phyloP scores from a whole-genome alignment of 345 rosid genomes.

The Salix caprea region DNA sequence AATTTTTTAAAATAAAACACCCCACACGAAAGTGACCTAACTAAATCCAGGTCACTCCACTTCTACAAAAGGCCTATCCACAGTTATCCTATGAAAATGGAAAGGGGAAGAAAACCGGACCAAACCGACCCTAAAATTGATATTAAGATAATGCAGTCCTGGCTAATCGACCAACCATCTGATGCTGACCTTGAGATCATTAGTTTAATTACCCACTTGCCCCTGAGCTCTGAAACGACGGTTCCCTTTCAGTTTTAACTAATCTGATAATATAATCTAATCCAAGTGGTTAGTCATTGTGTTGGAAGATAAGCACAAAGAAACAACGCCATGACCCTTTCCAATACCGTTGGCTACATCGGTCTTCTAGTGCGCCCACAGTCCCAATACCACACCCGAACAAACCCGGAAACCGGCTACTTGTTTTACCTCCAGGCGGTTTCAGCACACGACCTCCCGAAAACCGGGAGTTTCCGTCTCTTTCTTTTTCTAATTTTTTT shows the following conservation, averaged over 20 bases:
- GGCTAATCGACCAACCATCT: not conserved
- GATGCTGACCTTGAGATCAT: not conserved
- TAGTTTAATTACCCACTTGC: too few species aligned
- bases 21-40: too few species aligned
- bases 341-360: slow-evolving; percentile 41
- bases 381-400: slow-evolving; percentile 11
- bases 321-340: not conserved
- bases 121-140: too few species aligned
- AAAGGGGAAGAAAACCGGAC: too few species aligned
- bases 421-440: slow-evolving; percentile 33
- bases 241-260: not conserved
- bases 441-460: slow-evolving; percentile 47
- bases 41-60: too few species aligned
- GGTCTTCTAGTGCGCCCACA: slow-evolving; percentile 40
- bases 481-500: not conserved
- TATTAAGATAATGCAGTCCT: too few species aligned
- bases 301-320: slow-evolving; percentile 24
- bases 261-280: not conserved
- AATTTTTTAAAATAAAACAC: too few species aligned
- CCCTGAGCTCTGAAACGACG: not conserved
- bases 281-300: not conserved
- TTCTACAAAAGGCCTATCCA: too few species aligned
- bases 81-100: too few species aligned
- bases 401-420: slow-evolving; percentile 44
- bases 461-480: slow-evolving; percentile 51